Base-by-base conservation (phyloP, 1,284 basidiomycete species). In the Chalciporus sp. region DNA sequence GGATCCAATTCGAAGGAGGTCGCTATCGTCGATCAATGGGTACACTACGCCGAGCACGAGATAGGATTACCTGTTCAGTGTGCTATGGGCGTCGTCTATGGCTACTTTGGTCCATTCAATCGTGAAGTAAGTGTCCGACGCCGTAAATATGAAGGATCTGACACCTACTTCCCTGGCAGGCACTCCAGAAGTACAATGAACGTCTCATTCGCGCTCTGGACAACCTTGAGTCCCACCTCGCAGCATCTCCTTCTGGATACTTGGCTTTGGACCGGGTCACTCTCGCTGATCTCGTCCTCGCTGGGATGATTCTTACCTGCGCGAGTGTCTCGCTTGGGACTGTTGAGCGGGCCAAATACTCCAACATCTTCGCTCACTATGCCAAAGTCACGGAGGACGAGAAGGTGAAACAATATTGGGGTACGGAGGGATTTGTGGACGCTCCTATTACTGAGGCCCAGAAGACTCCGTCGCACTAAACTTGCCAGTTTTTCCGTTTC, bases 211-310 rank as follows among this genome's bases (percentile, higher is more conserved):
- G 59, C 33, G 60, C 59, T 7, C 67, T 79, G 46, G 51, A 53
- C 7, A 60, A 68, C 63, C 70, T 86, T 58, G 77, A 87, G 68
- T 65, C 72, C 33, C 64, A 76, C 63, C 78, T 88, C 59, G 71
- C 75, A 58, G 80, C 79, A 42, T 37, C 45, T n/a, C 11, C 57
- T 0, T 86, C 78, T 74, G 57, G 56, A 3, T 64, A 62, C 20
- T 71, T 86, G 55, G 82, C 83, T 19, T 74, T 77, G 59, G 79
- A 85, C 70, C 77, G 79, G 53, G 72, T 86, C 68, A 82, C 84
- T 45, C 71, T 85, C 42, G 85, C 83, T 52, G 86, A 88, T 65
- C 68, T 87, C 63, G 70, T 77, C 53, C 51, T 84, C 53, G 81
- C 72, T 35, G 65, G 78, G 28, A 61, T 70, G 31, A 33, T 16